Evolutionary conservation across 805 yeast genomes (phyloP), one percentile per base, ranked within the genome.

Genomic region (Candida sithepensis): DNA sequence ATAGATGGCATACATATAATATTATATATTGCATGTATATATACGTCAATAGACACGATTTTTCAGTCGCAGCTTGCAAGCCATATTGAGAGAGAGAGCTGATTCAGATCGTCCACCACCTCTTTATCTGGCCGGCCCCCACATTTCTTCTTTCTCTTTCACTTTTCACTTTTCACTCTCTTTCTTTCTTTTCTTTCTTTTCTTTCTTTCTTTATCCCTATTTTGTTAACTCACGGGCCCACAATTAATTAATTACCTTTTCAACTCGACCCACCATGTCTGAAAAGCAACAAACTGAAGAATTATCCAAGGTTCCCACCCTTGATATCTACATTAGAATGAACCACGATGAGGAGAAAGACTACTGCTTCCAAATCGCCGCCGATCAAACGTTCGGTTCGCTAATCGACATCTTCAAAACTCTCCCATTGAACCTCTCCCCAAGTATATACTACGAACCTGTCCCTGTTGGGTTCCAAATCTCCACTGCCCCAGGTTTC

Each of bases 311-410:
- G 8, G 45, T 37, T 23, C 49, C 54, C 18, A 51, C 55, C 26
- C 52, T 65, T 39, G 85, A 80, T 53, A 61, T 78, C 36, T 90
- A 81, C 69, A 67, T 94, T 54, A 85, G 99, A 50, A 81, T 92
- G 77, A 89, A 88, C 63, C 85, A 79, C 49, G 96, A 91, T 61
- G 66, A 71, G 42, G 97, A 89, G 59, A 85, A 85, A 65, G 99
- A 92, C 65, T 91, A 89, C 68, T 88, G 96, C 58, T 88, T 92
- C 71, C 83, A 80, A 55, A 79, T 90, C n/a, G 73, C 76, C 21
- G 68, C 79, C 18, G 72, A 73, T 24, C 78, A 81, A 46, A 78
- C 81, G 6, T 82, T 91, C 55, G 67, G 72, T 19, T 80, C 78
- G 26, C 75, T 91, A 53, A 60, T 75, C 52, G 70, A 74, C 44